Evolutionary conservation across 2,329 filamentous ascomycete species (phyloP).

Genomic region (Pseudocercospora ulei): DNA sequence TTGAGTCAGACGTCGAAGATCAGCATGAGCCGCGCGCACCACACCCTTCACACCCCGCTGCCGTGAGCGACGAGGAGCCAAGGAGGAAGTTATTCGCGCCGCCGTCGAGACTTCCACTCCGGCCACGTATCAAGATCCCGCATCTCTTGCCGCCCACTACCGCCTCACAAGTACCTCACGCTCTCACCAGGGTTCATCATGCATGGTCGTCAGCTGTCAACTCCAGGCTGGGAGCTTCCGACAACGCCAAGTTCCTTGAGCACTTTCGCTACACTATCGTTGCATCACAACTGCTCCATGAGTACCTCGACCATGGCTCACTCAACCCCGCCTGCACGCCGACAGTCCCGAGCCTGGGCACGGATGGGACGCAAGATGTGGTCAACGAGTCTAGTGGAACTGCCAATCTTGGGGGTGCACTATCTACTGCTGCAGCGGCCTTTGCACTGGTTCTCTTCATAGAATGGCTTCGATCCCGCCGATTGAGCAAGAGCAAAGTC

Average conservation of each 20-base stretch:
- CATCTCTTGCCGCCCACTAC: constrained; percentile 11
- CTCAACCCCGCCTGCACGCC: constrained; percentile 30
- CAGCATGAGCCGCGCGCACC: constrained; percentile 12
- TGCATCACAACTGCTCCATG: constrained; percentile 76
- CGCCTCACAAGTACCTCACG: constrained; percentile 14
- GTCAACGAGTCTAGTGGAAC: constrained; percentile 31
- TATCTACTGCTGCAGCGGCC: constrained; percentile 53
- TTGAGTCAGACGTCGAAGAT: constrained; percentile 19
- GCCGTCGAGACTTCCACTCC: constrained; percentile 11
- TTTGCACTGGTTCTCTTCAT: constrained; percentile 58
- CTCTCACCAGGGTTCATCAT: constrained; percentile 38
- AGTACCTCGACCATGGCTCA: constrained; percentile 44
- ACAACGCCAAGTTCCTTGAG: constrained; percentile 79
- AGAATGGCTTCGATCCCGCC: constrained; percentile 56
- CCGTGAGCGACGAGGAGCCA: constrained; percentile 6
- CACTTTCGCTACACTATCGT: constrained; percentile 89
- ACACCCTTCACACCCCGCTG: constrained; percentile 9
- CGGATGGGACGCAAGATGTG: constrained; percentile 23
- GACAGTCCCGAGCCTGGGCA: constrained; percentile 11
- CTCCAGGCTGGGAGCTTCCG: constrained; percentile 61
- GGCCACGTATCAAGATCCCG: constrained; percentile 20
- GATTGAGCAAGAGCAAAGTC: constrained; percentile 49
- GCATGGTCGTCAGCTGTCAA: constrained; percentile 53
- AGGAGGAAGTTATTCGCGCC: constrained; percentile 33
- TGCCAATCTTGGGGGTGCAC: constrained; percentile 52